A percentile compares a stretch with the other conserved stretches of the same genome.
Evolutionary conservation across 2,329 filamentous ascomycete genomes (phyloP).

Genomic region (Diaporthe citrichinensis): DNA sequence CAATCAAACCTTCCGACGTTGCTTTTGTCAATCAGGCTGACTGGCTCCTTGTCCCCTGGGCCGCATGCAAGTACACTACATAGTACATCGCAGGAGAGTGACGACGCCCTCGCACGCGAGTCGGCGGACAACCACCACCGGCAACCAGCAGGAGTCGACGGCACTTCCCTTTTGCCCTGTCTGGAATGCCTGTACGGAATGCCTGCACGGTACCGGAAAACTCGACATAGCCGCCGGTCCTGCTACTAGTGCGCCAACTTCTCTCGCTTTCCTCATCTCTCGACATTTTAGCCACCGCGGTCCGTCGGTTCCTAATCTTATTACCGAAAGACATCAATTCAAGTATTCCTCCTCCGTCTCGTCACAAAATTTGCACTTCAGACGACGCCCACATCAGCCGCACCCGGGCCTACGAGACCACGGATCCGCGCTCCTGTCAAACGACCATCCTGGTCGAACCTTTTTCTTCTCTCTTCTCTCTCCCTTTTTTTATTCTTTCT

Average conservation of each 20-base stretch:
- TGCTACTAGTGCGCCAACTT: background rate
- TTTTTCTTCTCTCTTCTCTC: background rate
- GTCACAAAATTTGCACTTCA: background rate
- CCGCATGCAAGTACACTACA: background rate
- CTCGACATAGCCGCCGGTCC: conserved; percentile 8
- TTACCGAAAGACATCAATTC: background rate
- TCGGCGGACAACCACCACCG: background rate
- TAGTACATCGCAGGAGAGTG: background rate
- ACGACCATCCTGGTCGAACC: background rate
- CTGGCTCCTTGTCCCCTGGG: background rate
- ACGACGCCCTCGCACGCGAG: conserved; percentile 1
- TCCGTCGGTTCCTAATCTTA: background rate
- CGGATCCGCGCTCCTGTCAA: background rate
- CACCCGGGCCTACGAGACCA: background rate
- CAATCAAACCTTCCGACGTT: conserved; percentile 11
- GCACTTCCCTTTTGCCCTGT: background rate
- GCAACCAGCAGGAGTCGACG: background rate
- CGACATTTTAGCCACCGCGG: conserved; percentile 25
- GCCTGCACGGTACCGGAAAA: conserved; percentile 1
- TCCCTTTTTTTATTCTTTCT: background rate
- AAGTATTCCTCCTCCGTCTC: background rate
- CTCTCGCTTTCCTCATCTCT: background rate
- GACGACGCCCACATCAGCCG: conserved; percentile 25
- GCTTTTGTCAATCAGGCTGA: background rate
- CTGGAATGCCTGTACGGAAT: conserved; percentile 3